phyloP scores from a whole-genome alignment of 169 alveolate species.

The Neospora caninum region DNA sequence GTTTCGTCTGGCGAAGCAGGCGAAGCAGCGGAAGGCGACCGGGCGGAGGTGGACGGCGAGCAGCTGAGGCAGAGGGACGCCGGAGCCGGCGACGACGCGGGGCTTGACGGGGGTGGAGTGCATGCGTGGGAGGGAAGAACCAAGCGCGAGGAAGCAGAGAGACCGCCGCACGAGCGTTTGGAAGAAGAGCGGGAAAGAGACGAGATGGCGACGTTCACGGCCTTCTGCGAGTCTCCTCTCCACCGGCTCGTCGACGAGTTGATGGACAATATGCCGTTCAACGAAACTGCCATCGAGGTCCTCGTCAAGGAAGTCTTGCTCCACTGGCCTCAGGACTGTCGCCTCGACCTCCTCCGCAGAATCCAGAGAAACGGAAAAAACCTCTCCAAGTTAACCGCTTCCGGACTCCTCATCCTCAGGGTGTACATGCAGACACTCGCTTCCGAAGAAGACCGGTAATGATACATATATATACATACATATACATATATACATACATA shows the following conservation, averaged over 20 bases:
- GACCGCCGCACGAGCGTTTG: too few species aligned
- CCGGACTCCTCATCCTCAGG: conserved; percentile 49
- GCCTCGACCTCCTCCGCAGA: conserved; percentile 12
- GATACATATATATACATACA: too few species aligned
- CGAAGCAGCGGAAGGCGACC: conserved; percentile 19
- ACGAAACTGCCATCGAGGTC: conserved; percentile 41
- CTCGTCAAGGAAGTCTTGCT: conserved; percentile 36
- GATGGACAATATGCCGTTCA: conserved; percentile 36
- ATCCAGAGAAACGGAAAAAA: conserved; percentile 27
- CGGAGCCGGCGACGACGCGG: not conserved
- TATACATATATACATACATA: too few species aligned
- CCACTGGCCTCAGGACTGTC: conserved; percentile 28
- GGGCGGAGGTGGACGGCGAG: not conserved
- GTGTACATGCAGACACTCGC: conserved; percentile 47
- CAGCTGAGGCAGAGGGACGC: not conserved
- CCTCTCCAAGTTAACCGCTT: conserved; percentile 18
- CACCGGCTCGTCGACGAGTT: conserved; percentile 28
- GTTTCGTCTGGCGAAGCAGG: not conserved
- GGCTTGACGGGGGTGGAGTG: not conserved
- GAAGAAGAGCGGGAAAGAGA: too few species aligned
- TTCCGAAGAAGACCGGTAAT: conserved; percentile 29
- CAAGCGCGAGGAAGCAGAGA: conserved; percentile 6
- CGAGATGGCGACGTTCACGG: not conserved
- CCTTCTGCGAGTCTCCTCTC: not conserved
- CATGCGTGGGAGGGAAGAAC: not conserved